phyloP scores from a whole-genome alignment of 495 filamentous ascomycete species.

The Aspergillus panamensis region DNA sequence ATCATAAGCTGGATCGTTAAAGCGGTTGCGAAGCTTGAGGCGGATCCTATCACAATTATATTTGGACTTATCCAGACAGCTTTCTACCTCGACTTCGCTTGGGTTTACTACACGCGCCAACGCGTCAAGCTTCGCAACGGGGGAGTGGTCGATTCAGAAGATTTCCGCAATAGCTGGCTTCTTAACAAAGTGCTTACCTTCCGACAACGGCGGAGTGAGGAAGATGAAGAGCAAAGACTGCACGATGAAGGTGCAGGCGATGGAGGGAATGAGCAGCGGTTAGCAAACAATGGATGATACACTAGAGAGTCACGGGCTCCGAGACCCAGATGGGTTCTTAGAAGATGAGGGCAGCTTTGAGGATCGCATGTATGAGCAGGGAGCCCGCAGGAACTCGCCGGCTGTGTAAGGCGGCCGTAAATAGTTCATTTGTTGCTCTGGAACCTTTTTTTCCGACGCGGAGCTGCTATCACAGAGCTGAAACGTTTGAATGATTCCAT shows the following conservation, averaged over 20 bases:
- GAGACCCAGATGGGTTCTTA: conserved; percentile 27
- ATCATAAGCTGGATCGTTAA: conserved; percentile 88
- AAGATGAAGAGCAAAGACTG: conserved; percentile 40
- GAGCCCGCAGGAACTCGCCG: conserved; percentile 11
- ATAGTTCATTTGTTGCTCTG: not conserved
- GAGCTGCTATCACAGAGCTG: not conserved
- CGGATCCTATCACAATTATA: conserved; percentile 69
- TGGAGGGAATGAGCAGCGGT: conserved; percentile 22
- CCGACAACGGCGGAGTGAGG: conserved; percentile 29
- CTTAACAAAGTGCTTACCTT: conserved; percentile 46
- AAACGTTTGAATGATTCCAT: not conserved
- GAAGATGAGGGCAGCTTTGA: conserved; percentile 24
- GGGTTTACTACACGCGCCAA: conserved; percentile 93
- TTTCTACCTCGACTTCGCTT: conserved; percentile 91
- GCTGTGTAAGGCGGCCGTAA: not conserved
- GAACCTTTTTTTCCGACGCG: not conserved
- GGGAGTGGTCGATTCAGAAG: conserved; percentile 89
- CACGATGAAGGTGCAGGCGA: conserved; percentile 35
- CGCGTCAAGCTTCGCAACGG: conserved; percentile 90
- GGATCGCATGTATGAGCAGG: conserved; percentile 9
- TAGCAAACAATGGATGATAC: conserved; percentile 62
- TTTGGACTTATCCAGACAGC: conserved; percentile 90
- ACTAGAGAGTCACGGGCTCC: conserved; percentile 45
- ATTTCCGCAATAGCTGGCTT: conserved; percentile 79
- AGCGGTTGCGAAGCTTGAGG: conserved; percentile 50